phyloP scores from a whole-genome alignment of 2,329 filamentous ascomycete species.

The Clarireedia paspali region DNA sequence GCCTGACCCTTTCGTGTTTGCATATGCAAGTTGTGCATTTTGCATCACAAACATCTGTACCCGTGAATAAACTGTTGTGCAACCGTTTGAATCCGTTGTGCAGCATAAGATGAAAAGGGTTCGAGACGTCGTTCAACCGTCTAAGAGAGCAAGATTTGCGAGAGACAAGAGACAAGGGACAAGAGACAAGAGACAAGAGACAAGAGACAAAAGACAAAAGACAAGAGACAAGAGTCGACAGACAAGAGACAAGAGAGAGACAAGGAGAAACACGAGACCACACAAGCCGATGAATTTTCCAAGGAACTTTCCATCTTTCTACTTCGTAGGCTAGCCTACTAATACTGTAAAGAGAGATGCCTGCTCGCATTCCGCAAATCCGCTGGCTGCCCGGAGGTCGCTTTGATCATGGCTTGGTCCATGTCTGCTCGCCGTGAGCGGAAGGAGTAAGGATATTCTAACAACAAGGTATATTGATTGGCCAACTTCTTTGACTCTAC shows the following conservation, averaged over 20 bases:
- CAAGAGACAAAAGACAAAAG: not conserved
- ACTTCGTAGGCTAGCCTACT: not conserved
- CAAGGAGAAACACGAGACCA: not conserved
- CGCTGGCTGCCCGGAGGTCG: not conserved
- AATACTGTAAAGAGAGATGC: not conserved
- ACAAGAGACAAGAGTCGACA: not conserved
- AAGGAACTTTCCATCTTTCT: not conserved
- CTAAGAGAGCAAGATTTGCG: not conserved
- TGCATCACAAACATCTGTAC: too few relatives aligned
- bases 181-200: not conserved
- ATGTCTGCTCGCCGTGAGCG: not conserved
- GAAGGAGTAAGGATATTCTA: slow-evolving; percentile 7
- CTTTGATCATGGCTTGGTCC: not conserved
- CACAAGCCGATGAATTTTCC: not conserved
- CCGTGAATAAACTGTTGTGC: too few relatives aligned
- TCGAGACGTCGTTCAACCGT: too few relatives aligned
- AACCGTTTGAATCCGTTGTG: too few relatives aligned
- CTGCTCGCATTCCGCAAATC: not conserved
- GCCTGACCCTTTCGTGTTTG: too few relatives aligned
- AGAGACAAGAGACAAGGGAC: not conserved
- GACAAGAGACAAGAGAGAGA: not conserved
- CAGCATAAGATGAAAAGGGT: too few relatives aligned
- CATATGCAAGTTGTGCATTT: not conserved
- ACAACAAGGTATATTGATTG: slow-evolving; percentile 3
- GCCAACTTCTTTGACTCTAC: not conserved